Evolutionary conservation across 352 stramenopile genomes (phyloP).

Genomic region (Thalassiosira mediterranea): DNA sequence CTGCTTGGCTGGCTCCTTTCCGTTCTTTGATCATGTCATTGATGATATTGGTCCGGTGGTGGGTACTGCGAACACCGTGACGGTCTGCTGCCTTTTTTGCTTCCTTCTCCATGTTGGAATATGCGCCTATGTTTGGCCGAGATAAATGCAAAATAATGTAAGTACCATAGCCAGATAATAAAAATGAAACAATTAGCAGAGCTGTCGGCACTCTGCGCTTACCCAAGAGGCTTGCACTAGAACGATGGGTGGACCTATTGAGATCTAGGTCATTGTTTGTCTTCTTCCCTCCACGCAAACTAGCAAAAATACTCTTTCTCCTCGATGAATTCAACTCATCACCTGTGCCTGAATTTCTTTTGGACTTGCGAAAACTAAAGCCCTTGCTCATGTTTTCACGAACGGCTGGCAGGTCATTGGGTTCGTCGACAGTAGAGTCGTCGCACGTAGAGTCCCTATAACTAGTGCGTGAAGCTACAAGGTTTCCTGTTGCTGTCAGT

Average conservation of each 20-base stretch:
- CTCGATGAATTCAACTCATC: neutral
- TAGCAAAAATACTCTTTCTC: neutral
- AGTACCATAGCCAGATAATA: neutral
- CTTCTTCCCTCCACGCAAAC: too few species aligned
- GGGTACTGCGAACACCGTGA: conserved; percentile 26
- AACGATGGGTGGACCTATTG: conserved; percentile 16
- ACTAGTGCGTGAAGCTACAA: neutral
- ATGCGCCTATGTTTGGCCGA: conserved; percentile 16
- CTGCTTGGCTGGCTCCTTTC: conserved; percentile 53
- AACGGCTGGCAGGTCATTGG: too few species aligned
- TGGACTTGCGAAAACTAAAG: neutral
- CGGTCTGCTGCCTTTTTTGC: conserved; percentile 14
- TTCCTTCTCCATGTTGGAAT: conserved; percentile 40
- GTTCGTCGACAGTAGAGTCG: neutral
- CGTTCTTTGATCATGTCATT: conserved; percentile 55
- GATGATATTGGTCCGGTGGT: conserved; percentile 37
- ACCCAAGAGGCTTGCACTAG: conserved; percentile 28
- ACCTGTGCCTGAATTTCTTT: neutral
- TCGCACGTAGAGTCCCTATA: neutral
- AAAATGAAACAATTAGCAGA: conserved; percentile 17
- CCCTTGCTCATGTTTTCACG: too few species aligned
- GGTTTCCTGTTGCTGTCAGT: conserved; percentile 31
- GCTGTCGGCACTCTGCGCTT: conserved; percentile 3
- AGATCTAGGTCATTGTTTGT: neutral
- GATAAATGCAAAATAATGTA: neutral